Base-by-base conservation (phyloP, 805 yeast species). In the Metschnikowia anglica region DNA sequence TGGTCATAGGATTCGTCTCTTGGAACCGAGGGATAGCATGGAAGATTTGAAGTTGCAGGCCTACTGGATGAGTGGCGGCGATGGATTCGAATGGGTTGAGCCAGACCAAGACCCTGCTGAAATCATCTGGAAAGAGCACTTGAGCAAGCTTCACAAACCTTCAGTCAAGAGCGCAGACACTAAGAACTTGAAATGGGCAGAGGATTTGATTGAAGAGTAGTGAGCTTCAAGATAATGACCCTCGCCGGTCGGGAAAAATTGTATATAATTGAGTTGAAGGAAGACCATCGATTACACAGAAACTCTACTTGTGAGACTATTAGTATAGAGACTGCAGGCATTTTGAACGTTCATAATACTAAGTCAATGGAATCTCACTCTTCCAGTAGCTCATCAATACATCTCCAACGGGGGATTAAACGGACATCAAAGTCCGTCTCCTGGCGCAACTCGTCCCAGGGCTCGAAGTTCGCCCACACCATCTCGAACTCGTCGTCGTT, bases 31-130 rank as follows among this genome's bases (percentile, higher is more conserved):
- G 36, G 77, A 73, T 41, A 53, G 48, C 35, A 79, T 81, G 42
- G 83, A 79, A 46, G 95, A 87, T 47, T 58, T 77, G 35, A 72
- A 80, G 68, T 54, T 87, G 52, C 85, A 86, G 56, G 95, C 88
- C 53, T 87, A 86, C 64, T 87, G 96, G 96, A 79, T 86, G 58
- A 74, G 84, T 31, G 86, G 88, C 6, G 57, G 57, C 23, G 57
- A 53, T 23, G 57, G 57, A 4, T 53, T 53, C 16, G 55, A 53
- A 39, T 53, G 57, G 57, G 55, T 52, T 13, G 57, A 53, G 48
- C 57, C 57, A 2, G 57, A 53, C 44, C 57, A 53, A 38, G 57
- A 53, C 25, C 57, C 57, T 5, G 55, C 57, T 1, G 88, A 82
- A 16, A 48, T 80, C 13, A 39, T 64, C 26, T 71, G 75, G 76